A percentile compares a stretch with the other conserved stretches of the same genome.
Evolutionary conservation across 139 green algal genomes (phyloP).

Genomic region (Tetraselmis chui): DNA sequence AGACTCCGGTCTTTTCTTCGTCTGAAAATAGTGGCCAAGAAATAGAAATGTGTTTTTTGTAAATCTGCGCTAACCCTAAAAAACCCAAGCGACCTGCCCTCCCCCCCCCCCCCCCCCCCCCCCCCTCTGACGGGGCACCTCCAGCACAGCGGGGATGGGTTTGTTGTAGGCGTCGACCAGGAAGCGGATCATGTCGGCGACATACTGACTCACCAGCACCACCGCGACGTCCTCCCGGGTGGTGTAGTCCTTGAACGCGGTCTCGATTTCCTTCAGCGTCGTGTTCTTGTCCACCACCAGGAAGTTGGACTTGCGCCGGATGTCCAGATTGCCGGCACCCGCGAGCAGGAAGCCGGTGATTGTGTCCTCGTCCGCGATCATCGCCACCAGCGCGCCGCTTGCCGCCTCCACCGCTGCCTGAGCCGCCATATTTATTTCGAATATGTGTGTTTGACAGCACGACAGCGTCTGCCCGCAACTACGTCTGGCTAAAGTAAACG

Average conservation of each 20-base stretch:
- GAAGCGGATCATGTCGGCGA: slow-evolving; percentile 83
- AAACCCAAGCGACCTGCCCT: neutral
- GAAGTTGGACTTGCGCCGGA: slow-evolving; percentile 86
- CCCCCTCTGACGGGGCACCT: slow-evolving; percentile 94
- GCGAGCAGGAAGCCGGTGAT: slow-evolving; percentile 96
- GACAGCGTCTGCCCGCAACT: too few relatives aligned
- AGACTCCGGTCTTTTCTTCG: too few relatives aligned
- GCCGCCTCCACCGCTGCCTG: neutral
- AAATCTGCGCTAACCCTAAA: neutral
- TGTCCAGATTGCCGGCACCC: slow-evolving; percentile 89
- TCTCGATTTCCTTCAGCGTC: slow-evolving; percentile 74
- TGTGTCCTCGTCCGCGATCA: slow-evolving; percentile 79
- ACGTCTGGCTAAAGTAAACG: too few relatives aligned
- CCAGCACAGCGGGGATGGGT: slow-evolving; percentile 86
- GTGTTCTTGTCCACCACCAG: slow-evolving; percentile 89
- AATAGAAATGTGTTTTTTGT: neutral
- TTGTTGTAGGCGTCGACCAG: slow-evolving; percentile 72
- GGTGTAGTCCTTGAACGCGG: slow-evolving; percentile 90
- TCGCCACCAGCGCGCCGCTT: slow-evolving; percentile 17
- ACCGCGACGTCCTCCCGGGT: slow-evolving; percentile 88
- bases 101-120: neutral
- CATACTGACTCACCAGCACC: slow-evolving; percentile 89
- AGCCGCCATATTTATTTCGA: too few relatives aligned
- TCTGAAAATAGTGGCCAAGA: too few relatives aligned
- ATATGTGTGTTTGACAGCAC: too few relatives aligned